Base-by-base conservation (phyloP, 1,284 basidiomycete genomes). In the Butyriboletus appendiculatus region DNA sequence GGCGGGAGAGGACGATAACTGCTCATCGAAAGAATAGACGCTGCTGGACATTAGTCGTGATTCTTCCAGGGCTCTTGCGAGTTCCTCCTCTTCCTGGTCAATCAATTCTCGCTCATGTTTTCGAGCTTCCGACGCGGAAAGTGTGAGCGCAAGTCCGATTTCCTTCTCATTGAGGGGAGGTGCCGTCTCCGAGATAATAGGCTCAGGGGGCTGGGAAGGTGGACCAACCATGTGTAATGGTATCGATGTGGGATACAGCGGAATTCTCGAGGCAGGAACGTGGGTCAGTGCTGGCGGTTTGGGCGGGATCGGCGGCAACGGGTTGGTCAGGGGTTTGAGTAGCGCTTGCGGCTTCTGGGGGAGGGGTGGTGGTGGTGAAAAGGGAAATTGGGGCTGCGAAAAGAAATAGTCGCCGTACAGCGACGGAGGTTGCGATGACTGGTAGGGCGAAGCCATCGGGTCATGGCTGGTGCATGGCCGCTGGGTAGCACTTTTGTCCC, bases 11-110 rank as follows among this genome's bases (percentile, higher is more conserved):
- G 56, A 51, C 14, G 45, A 48, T 11, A 58, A 59, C n/a, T 42
- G 58, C 3, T 55, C 55, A n/a, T 61, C 59, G 28, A 60, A 22
- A 39, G 57, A 38, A 52, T 69, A 59, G 45, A 52, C 45, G 49
- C 45, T 46, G 37, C 45, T 42, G 39, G 66, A 55, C 45, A 69
- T 61, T 30, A 74, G 45, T 57, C 84, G 69, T 3, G 88, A 90
- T 58, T 81, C 84, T 58, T 81, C 76, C 54, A 90, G 61, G 0
- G 86, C 88, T 58, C 73, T 76, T n/a, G 80, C 81, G 20, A 90
- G 73, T 43, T 87, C 84, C 34, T 81, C 81, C 52, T 87, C 84
- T 62, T 90, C 87, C 59, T 80, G 63, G 10, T 65, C 59, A 32
- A 63, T 45, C 42, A 69, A 41, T 18, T 64, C 60, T 40, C 73